Conservation (phyloP, 352 stramenopile species). For the Globisporangium carolinianum region DNA sequence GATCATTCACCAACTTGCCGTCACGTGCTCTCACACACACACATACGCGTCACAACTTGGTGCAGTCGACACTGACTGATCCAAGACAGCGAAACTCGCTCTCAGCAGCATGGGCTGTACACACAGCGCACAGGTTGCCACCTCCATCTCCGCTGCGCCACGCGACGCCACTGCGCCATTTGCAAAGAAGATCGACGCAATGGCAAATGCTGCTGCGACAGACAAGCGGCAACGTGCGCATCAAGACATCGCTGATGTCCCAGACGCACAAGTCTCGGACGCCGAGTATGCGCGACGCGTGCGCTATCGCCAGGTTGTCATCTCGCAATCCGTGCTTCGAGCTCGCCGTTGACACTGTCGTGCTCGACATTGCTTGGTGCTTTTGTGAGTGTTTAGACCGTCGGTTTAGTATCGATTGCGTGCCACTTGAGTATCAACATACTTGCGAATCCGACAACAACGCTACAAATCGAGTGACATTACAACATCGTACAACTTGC, state of each 20-base stretch:
- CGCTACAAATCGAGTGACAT: no score
- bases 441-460: no score
- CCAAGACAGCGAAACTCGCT: not conserved
- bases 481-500: not conserved
- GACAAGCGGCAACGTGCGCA: not conserved
- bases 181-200: not conserved
- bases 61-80: not conserved
- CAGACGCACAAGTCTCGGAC: not conserved
- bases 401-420: no score
- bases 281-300: slow-evolving; percentile 3
- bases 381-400: no score
- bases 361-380: no score
- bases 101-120: slow-evolving; percentile 2
- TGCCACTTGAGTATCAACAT: no score
- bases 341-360: not conserved
- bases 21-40: no score
- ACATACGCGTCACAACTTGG: no score
- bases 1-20: no score
- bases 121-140: slow-evolving; percentile 2
- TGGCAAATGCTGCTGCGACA: not conserved
- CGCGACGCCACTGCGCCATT: not conserved
- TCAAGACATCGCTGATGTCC: not conserved
- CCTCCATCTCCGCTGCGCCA: not conserved
- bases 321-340: slow-evolving; percentile 5
- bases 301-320: slow-evolving; percentile 3